phyloP scores from a whole-genome alignment of 805 yeast genomes.

The Danielozyma ontarioensis region DNA sequence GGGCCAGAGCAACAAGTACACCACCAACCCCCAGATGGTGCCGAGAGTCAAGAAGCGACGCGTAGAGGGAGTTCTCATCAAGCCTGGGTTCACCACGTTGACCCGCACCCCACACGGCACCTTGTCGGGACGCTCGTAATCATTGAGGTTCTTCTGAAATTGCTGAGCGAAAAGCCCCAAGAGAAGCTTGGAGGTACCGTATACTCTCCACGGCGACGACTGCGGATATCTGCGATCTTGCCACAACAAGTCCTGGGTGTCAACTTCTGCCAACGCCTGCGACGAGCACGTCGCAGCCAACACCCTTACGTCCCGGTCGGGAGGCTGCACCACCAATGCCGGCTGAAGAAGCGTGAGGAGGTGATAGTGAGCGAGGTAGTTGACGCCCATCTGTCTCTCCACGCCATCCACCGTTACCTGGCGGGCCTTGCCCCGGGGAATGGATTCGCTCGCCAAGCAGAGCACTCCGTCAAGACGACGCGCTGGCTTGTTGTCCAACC shows the following conservation, averaged over 20 bases:
- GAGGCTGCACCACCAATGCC: constrained; percentile 80
- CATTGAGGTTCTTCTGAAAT: constrained; percentile 60
- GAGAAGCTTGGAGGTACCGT: constrained; percentile 78
- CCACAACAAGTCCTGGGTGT: constrained; percentile 61
- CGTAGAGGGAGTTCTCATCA: constrained; percentile 83
- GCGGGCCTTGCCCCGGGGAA: constrained; percentile 67
- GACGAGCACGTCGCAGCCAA: constrained; percentile 73
- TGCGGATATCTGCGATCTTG: constrained; percentile 52
- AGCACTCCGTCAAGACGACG: constrained; percentile 86
- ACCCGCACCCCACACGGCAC: constrained; percentile 66
- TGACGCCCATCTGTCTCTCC: constrained; percentile 79
- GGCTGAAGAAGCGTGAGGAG: constrained; percentile 78
- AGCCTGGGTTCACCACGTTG: constrained; percentile 83
- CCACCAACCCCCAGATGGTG: constrained; percentile 52
- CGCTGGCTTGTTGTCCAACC: constrained; percentile 90
- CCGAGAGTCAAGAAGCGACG: constrained; percentile 78
- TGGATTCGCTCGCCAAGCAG: constrained; percentile 79
- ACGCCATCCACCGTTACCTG: constrained; percentile 73
- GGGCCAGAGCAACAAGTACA: constrained; percentile 69
- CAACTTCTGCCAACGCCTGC: constrained; percentile 67
- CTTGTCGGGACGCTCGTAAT: constrained; percentile 62
- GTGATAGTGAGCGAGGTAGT: constrained; percentile 79
- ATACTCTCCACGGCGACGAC: constrained; percentile 64
- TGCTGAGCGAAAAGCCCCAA: constrained; percentile 73
- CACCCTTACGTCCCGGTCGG: constrained; percentile 89